Conservation (phyloP, 2,329 filamentous ascomycete species). For the Colletotrichum sidae region DNA sequence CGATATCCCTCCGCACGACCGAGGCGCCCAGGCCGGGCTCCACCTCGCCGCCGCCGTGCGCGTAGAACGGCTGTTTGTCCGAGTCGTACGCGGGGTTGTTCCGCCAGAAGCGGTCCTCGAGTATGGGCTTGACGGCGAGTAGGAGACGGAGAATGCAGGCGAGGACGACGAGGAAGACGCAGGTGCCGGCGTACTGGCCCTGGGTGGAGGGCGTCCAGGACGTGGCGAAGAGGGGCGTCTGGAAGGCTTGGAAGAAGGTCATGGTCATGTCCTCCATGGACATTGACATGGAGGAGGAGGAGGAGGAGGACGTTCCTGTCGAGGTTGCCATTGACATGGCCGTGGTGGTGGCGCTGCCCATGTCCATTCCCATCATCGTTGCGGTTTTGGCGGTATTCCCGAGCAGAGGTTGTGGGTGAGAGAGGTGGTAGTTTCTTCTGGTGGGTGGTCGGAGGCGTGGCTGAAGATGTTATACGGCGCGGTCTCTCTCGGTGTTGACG, state of each 20-base stretch:
- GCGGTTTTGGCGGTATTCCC: not conserved
- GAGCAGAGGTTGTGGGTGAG: no score
- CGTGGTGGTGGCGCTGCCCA: slow-evolving; percentile 10
- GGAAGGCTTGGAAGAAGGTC: slow-evolving; percentile 70
- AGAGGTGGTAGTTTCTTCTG: no score
- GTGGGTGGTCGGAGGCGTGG: no score
- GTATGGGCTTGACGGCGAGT: slow-evolving; percentile 76
- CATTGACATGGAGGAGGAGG: slow-evolving; percentile 48
- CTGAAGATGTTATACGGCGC: no score
- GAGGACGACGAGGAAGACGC: slow-evolving; percentile 88
- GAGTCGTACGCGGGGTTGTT: slow-evolving; percentile 18
- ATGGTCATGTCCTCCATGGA: slow-evolving; percentile 42
- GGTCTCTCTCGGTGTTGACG: no score
- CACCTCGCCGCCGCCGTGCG: not conserved
- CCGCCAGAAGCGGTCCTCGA: slow-evolving; percentile 61
- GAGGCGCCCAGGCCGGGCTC: slow-evolving; percentile 1
- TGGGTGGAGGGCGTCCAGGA: slow-evolving; percentile 78
- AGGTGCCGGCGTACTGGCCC: slow-evolving; percentile 86
- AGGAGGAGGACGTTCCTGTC: slow-evolving; percentile 7
- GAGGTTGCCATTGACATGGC: slow-evolving; percentile 28
- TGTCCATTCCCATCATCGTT: slow-evolving; percentile 33
- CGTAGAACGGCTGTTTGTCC: not conserved
- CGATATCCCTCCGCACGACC: slow-evolving; percentile 8
- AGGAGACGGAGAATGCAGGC: slow-evolving; percentile 77
- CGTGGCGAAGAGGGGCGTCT: slow-evolving; percentile 67